Evolutionary conservation across 1,139 yeast species (phyloP).

Genomic region (Magnusiomyces fungicola): DNA sequence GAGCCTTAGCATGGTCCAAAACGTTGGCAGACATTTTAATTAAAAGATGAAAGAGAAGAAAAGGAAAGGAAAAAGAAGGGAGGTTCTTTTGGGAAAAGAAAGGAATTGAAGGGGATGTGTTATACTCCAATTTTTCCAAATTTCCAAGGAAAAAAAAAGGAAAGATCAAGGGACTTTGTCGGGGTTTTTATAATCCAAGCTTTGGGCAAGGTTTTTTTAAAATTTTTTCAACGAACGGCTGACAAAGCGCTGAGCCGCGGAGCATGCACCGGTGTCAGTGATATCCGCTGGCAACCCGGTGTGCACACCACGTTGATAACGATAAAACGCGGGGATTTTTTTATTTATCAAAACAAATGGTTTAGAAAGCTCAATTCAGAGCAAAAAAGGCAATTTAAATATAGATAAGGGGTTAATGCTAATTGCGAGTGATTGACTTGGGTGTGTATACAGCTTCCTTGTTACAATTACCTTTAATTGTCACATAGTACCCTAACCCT

Average conservation of each 20-base stretch:
- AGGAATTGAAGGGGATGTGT: constrained; percentile 8
- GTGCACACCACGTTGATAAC: too few species aligned
- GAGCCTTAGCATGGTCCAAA: constrained; percentile 55
- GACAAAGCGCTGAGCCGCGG: too few species aligned
- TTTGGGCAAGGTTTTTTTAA: not conserved
- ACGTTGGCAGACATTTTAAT: constrained; percentile 12
- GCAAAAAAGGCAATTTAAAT: too few species aligned
- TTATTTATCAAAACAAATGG: too few species aligned
- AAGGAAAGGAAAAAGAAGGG: constrained; percentile 6
- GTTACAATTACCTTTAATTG: not conserved
- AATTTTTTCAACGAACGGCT: not conserved
- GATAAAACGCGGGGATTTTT: too few species aligned
- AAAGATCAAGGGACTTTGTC: too few species aligned
- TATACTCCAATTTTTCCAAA: constrained; percentile 5
- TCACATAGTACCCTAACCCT: not conserved
- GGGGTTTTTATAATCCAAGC: too few species aligned
- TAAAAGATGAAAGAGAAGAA: not conserved
- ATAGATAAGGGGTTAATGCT: too few species aligned
- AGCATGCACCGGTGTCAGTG: too few species aligned
- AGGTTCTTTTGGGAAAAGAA: constrained; percentile 1
- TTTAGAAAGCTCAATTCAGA: too few species aligned
- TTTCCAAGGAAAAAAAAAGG: constrained; percentile 16
- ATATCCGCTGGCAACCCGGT: too few species aligned
- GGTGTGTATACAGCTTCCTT: not conserved
- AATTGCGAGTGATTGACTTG: too few species aligned